phyloP scores from a whole-genome alignment of 164 flowering plant genomes.

The Stephania cephalantha region DNA sequence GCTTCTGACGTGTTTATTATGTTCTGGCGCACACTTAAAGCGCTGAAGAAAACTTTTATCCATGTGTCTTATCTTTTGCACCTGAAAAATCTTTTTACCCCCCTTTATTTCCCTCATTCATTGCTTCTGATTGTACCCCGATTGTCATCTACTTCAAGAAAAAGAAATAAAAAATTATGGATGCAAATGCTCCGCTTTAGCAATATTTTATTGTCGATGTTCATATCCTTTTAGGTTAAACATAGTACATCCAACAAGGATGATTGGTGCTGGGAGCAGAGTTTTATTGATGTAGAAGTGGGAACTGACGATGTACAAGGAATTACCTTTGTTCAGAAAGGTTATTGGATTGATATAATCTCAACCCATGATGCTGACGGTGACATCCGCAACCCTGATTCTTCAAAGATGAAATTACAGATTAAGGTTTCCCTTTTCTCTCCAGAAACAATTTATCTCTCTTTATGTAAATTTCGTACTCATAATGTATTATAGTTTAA shows the following conservation, averaged over 20 bases:
- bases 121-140: not conserved
- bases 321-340: slow-evolving; percentile 72
- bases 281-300: slow-evolving; percentile 60
- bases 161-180: not conserved
- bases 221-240: slow-evolving; percentile 44
- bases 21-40: not conserved
- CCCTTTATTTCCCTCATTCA: not conserved
- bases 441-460: not conserved
- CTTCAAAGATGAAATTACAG: slow-evolving; percentile 43
- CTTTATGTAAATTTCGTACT: not conserved
- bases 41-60: not conserved
- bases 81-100: not conserved
- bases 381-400: slow-evolving; percentile 47
- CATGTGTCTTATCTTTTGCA: not conserved
- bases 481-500: not conserved
- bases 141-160: not conserved
- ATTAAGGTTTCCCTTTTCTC: slow-evolving; percentile 51
- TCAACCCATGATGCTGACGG: slow-evolving; percentile 87
- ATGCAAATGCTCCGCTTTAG: not conserved
- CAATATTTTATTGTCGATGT: not conserved
- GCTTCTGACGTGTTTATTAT: not conserved
- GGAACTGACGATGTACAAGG: slow-evolving; percentile 68
- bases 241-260: slow-evolving; percentile 44
- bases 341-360: slow-evolving; percentile 67
- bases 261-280: slow-evolving; percentile 95